Percentiles rank a stretch among this genome's conserved stretches.
Evolutionary conservation across 2,329 filamentous ascomycete species (phyloP).

Genomic region (Fusarium mangiferae): DNA sequence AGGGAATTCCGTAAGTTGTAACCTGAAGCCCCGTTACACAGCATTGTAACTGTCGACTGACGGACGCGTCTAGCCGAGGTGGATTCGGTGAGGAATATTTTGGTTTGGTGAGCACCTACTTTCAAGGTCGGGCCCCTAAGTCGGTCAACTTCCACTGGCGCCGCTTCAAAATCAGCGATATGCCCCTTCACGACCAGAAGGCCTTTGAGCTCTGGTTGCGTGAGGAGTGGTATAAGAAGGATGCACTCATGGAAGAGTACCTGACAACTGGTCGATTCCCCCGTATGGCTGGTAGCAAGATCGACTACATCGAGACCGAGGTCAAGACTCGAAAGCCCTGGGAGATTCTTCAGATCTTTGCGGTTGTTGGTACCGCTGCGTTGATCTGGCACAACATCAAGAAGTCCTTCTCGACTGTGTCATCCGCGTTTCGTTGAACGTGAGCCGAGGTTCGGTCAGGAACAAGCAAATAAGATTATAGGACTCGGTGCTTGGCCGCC

Average conservation of each 20-base stretch:
- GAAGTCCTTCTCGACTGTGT: constrained; percentile 42
- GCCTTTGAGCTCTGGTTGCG: constrained; percentile 87
- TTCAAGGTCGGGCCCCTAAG: constrained; percentile 88
- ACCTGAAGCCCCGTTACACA: not conserved
- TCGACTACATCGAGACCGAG: constrained; percentile 66
- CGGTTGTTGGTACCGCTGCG: constrained; percentile 57
- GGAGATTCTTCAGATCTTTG: constrained; percentile 67
- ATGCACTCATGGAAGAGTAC: constrained; percentile 87
- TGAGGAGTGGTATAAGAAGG: constrained; percentile 91
- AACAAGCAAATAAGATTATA: not conserved
- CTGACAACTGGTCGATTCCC: constrained; percentile 83
- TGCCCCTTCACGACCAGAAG: constrained; percentile 79
- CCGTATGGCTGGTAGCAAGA: constrained; percentile 64
- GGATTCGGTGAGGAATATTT: constrained; percentile 93
- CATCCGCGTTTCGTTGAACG: constrained; percentile 34
- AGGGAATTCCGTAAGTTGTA: constrained; percentile 83
- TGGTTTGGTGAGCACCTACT: constrained; percentile 85
- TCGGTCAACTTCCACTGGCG: constrained; percentile 98
- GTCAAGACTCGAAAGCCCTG: constrained; percentile 64
- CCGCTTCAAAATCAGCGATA: constrained; percentile 80
- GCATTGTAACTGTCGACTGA: constrained; percentile 23
- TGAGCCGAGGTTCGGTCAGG: not conserved
- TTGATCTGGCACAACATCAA: constrained; percentile 55
- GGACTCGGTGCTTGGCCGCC: not conserved
- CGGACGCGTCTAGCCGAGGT: constrained; percentile 65